Evolutionary conservation across 495 filamentous ascomycete species (phyloP), one percentile per base, ranked within the genome.

Genomic region (Penicillium paradoxum): DNA sequence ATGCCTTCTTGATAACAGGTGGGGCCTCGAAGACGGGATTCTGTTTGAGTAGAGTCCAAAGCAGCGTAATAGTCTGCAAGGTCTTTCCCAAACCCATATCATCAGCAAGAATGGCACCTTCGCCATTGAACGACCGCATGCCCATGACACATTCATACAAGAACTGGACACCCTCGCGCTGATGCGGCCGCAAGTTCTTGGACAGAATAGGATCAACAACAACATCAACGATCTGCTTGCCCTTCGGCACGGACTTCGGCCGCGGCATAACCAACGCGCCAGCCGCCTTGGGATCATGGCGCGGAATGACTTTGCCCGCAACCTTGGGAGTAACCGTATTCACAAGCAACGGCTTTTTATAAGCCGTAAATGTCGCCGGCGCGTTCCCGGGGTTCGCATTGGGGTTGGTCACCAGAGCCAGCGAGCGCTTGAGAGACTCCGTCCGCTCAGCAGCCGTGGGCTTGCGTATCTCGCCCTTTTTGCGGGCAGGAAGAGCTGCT

Each of bases 61-160:
- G 57, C 24, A 92, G 65, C 0, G 88, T 75, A 51, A 92, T 91
- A 0, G 86, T 90, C 67, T 90, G 88, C 33, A 91, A 62, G 4
- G 88, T 90, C 60, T 91, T 91, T 11, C 88, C 88, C 8, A 91
- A 59, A 3, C 88, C 88, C 88, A 91, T 91, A 56, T 91, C 88
- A 60, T 92, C 88, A 4, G 88, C 88, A 27, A 92, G 70, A 48
- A 92, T 86, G 3, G 85, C 87, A 10, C 88, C 88, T 61, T 86
- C 80, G 0, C 88, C 87, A 55, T 84, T 82, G 56, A 82, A 89
- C 24, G 73, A 64, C 37, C 84, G 74, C 78, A 89, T 80, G 10
- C 88, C 88, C 88, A 92, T 92, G 0, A 92, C 83, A 65, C 88
- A 90, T 66, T 91, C 87, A 58, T 92, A 92, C 34, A 92, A 67